Evolutionary conservation across 2,329 filamentous ascomycete species (phyloP).

Genomic region (Trichoderma sp.): DNA sequence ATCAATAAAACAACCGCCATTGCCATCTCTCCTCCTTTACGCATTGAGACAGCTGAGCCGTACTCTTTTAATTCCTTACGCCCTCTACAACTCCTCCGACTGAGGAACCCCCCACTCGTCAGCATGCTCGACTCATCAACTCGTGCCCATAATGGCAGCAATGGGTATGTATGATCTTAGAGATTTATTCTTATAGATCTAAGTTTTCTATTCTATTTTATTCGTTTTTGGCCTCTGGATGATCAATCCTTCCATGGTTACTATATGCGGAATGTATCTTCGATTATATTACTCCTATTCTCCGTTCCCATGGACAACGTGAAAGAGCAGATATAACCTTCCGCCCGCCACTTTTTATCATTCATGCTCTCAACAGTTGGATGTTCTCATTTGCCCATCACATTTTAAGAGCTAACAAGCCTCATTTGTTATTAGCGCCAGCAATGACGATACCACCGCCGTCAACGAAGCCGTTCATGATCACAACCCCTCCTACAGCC

Average conservation of each 20-base stretch:
- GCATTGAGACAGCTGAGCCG: too few relatives aligned
- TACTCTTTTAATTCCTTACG: too few relatives aligned
- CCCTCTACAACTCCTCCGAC: neutral
- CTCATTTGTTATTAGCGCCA: neutral
- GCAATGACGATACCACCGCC: neutral
- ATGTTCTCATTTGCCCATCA: neutral
- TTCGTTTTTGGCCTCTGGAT: neutral
- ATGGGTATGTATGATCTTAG: neutral
- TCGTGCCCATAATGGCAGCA: neutral
- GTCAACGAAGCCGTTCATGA: neutral
- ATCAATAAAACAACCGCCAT: too few relatives aligned
- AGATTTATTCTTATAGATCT: neutral
- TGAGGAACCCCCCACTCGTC: fast-evolving
- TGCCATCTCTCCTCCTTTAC: too few relatives aligned
- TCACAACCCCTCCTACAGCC: neutral
- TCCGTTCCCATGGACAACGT: too few relatives aligned
- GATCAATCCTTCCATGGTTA: neutral
- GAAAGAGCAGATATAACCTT: too few relatives aligned
- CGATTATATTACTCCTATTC: neutral
- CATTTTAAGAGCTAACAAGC: neutral
- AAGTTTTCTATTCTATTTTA: neutral
- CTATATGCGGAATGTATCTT: neutral
- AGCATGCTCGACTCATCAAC: neutral
- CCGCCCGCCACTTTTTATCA: neutral
- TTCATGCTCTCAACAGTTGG: fast-evolving